Base-by-base conservation (phyloP, 106 monocot species). In the Ottelia alismoides region DNA sequence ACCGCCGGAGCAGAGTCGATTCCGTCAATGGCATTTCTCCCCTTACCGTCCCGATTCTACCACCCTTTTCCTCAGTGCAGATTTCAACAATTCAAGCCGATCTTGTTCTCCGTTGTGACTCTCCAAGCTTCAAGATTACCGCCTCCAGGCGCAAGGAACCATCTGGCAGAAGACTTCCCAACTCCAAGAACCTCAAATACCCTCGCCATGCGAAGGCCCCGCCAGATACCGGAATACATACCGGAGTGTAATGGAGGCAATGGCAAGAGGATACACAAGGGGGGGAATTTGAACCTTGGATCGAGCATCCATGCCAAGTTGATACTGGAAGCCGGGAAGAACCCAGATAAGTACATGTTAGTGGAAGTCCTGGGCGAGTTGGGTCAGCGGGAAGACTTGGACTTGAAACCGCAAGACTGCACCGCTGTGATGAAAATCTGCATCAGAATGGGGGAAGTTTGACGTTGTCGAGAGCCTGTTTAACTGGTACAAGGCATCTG, bases 361-460 rank as follows among this genome's bases (percentile, higher is more conserved):
- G 79, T 71, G 17, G 56, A 62, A 27, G 67, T 71, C 7, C 51
- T 98, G 1, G 79, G 79, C 19, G 90, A 98, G 61, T 78, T 90
- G 1, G 79, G 74, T 1, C 82, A 82, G 16, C 64, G 90, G 24
- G 79, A 82, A 24, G 73, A 73, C 22, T 57, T 98, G 16, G 56
- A 82, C 57, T 50, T 98, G 51, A 43, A 73, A 24, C 78, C 70
- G 16, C 85, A 77, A 28, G 85, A 98, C 30, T 86, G 85, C 51
- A 83, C 82, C 0, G 66, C 85, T 2, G 24, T 90, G 16, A 98
- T 98, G 98, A 98, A 98, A 45, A 74, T 83, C 2, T 98, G 98
- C 56, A 58, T 76, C 21, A 90, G 51, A 56, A 74, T 98, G 11
- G 64, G n/a, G 72, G 28, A 82, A 61, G 55, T 85, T 74, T 54